These are phyloP conservation scores for Nicotiana knightiana DNA, from an alignment of 257 asterid species.

Conservation along the genomic window DNA sequence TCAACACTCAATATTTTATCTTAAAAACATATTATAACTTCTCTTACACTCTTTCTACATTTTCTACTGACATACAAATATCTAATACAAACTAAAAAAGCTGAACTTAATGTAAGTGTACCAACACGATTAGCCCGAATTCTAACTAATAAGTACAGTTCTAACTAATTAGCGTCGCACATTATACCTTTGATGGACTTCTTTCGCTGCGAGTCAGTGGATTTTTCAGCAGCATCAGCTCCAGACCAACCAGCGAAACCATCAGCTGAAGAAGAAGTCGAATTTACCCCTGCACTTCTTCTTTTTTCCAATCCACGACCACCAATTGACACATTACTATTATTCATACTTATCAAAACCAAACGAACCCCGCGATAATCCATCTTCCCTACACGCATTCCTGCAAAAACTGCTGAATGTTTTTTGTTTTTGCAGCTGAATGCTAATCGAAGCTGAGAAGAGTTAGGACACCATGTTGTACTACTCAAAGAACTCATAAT, in stretches of 20 bases:
- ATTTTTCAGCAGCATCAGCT: constrained; percentile 32
- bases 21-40: not conserved
- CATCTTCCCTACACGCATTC: constrained; percentile 35
- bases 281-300: constrained; percentile 37
- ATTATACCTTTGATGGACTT: constrained; percentile 50
- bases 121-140: not conserved
- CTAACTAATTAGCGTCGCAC: not conserved
- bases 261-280: constrained; percentile 42
- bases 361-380: constrained; percentile 40
- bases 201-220: constrained; percentile 41
- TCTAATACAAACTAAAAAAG: not conserved
- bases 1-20: not conserved
- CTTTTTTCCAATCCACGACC: constrained; percentile 40
- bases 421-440: constrained; percentile 48
- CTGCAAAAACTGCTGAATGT: constrained; percentile 22
- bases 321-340: constrained; percentile 29
- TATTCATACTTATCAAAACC: constrained; percentile 35
- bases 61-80: not conserved
- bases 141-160: not conserved
- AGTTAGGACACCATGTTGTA: constrained; percentile 66
- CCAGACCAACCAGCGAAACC: constrained; percentile 76
- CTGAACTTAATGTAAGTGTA: not conserved
- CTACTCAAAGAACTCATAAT: constrained; percentile 51
- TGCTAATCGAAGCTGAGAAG: constrained; percentile 84
- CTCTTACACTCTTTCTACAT: not conserved